These are phyloP conservation scores for Penicillium fuscoglaucum DNA, from an alignment of 2,329 filamentous ascomycete species.

Conservation along the genomic window DNA sequence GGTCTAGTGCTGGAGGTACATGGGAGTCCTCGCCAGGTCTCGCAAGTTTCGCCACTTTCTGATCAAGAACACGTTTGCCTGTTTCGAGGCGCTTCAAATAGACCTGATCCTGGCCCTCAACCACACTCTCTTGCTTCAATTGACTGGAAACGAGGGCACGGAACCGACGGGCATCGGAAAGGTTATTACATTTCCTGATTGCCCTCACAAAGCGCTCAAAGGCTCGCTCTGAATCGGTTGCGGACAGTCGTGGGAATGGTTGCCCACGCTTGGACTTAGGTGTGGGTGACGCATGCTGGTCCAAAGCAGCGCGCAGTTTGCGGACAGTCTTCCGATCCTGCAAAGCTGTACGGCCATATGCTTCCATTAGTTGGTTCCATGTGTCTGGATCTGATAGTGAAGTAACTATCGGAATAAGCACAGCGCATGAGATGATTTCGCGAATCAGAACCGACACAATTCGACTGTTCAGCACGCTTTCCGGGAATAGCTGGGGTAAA, in stretches of 20 bases:
- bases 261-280: constrained; percentile 65
- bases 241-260: constrained; percentile 74
- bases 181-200: constrained; percentile 82
- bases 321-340: constrained; percentile 95
- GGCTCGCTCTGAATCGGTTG: constrained; percentile 82
- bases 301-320: constrained; percentile 84
- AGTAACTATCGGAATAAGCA: constrained; percentile 77
- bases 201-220: constrained; percentile 93
- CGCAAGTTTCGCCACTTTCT: constrained; percentile 80
- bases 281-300: constrained; percentile 86
- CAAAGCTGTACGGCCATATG: constrained; percentile 77
- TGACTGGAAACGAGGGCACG: constrained; percentile 91
- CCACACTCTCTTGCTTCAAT: constrained; percentile 76
- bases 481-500: constrained; percentile 72
- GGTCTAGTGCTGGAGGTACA: constrained; percentile 29
- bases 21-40: constrained; percentile 58
- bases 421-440: constrained; percentile 91
- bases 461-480: constrained; percentile 72
- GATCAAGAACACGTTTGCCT: constrained; percentile 83
- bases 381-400: constrained; percentile 87
- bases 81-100: constrained; percentile 90
- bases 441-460: constrained; percentile 77
- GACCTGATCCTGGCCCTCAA: constrained; percentile 77
- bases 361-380: constrained; percentile 96
- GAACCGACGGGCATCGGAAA: constrained; percentile 90